Evolutionary conservation across 2,329 filamentous ascomycete species (phyloP).

Genomic region (Tolypocladium cylindrosporum): DNA sequence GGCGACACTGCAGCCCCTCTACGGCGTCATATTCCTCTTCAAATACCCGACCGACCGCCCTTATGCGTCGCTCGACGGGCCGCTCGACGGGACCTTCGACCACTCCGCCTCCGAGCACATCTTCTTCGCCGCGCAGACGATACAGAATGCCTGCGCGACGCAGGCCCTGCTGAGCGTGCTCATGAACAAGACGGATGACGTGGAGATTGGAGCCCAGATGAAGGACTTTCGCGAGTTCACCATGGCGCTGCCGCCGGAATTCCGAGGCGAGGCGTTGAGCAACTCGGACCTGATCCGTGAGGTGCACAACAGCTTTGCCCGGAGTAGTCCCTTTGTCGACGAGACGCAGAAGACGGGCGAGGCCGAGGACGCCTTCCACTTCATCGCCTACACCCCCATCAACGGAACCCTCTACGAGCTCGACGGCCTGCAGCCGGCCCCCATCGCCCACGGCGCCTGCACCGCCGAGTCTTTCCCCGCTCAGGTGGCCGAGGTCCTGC

Average conservation of each 20-base stretch:
- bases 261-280: constrained; percentile 50
- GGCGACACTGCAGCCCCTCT: constrained; percentile 63
- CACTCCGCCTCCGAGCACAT: constrained; percentile 61
- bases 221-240: constrained; percentile 82
- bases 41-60: constrained; percentile 73
- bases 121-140: constrained; percentile 95
- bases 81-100: constrained; percentile 77
- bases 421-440: constrained; percentile 86
- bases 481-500: constrained; percentile 78
- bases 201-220: constrained; percentile 65
- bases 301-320: constrained; percentile 85
- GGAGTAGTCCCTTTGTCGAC: constrained; percentile 82
- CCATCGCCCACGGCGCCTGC: constrained; percentile 79
- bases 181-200: constrained; percentile 65
- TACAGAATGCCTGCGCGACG: constrained; percentile 96
- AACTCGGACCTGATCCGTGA: constrained; percentile 60
- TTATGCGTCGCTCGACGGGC: constrained; percentile 49
- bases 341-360: constrained; percentile 63
- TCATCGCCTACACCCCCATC: constrained; percentile 86
- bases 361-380: constrained; percentile 90
- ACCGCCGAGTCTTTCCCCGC: constrained; percentile 60
- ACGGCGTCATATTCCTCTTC: constrained; percentile 98
- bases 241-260: constrained; percentile 67
- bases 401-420: constrained; percentile 81
- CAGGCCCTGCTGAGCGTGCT: constrained; percentile 89